Evolutionary conservation across 306 rosid species (phyloP), one percentile per base, ranked within the genome.

Genomic region (Vigna trinervia): DNA sequence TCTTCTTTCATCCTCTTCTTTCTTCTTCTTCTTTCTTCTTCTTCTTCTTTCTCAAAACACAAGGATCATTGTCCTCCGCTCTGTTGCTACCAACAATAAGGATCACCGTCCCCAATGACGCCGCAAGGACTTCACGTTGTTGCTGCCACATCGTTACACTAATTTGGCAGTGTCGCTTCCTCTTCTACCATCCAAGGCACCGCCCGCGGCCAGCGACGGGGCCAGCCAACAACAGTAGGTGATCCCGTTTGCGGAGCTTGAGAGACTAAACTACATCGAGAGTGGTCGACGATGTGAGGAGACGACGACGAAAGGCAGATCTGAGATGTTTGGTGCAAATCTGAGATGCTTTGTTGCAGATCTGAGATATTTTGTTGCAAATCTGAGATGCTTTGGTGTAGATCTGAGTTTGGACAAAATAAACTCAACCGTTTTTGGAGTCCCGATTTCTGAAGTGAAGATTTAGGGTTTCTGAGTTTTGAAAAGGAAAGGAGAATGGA

Each of bases 151-250:
- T 76, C 86, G 99, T 0, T 73, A 83, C 59, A 63, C 78, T 0
- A 12, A 84, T 0, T 53, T 87, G 12, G 94, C 97, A 0, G 93
- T 94, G 4, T 97, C 98, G n/a, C 88, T 92, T 2, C 99, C 99
- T 12, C 88, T 96, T 1, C 98, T 97, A 0, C 99, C 97, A 0
- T 52, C 88, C 2, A 70, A 87, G 3, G 78, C 81, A 0, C 77
- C 78, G 41, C 50, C 39, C 60, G 13, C 6, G 23, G 22, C 85
- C 63, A 53, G 62, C 80, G 52, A 32, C 57, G 22, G 83, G 11
- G 12, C 20, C 2, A 66, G 46, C 78, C 73, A 80, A n/a, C 20
- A 43, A 26, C 84, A 81, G 63, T 88, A 38, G 47, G 54, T 38
- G 32, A 82, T 90, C 87, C 88, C 80, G 76, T 91, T 92, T 80